Percentiles rank a stretch among this genome's conserved stretches.
Conservation (phyloP, 106 monocot species). For the Gastrodia elata region DNA sequence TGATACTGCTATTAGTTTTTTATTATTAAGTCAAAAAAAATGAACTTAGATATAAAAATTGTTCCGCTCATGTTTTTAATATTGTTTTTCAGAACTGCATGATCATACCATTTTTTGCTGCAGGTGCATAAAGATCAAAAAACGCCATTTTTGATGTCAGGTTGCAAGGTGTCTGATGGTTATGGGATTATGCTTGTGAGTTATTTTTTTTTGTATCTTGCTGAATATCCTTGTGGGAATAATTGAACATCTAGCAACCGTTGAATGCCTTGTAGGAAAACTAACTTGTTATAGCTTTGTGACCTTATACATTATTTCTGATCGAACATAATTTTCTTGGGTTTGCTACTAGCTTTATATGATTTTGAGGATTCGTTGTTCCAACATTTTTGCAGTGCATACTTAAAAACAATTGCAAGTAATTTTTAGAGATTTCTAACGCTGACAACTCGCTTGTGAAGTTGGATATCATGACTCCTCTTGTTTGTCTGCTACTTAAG, state of each 20-base stretch:
- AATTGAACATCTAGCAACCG: not conserved
- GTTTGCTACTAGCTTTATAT: not conserved
- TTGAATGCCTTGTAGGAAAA: not conserved
- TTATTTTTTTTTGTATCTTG: not conserved
- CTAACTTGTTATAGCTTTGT: not conserved
- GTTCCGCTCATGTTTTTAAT: not conserved
- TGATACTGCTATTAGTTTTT: no score
- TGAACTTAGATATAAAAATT: no score
- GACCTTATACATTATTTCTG: not conserved
- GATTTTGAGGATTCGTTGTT: not conserved
- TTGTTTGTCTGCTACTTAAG: not conserved
- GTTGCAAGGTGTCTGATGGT: conserved; percentile 96
- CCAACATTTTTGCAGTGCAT: not conserved
- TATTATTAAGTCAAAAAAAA: no score
- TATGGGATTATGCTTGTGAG: conserved; percentile 91
- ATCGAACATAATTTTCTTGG: not conserved
- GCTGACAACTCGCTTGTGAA: not conserved
- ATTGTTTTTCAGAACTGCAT: not conserved
- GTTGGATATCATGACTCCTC: not conserved
- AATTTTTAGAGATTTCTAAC: not conserved
- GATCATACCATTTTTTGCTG: not conserved
- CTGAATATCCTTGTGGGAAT: not conserved
- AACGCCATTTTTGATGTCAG: conserved; percentile 94
- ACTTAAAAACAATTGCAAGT: not conserved
- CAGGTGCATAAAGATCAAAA: conserved; percentile 79